Conservation (phyloP, 225 moss, liverwort and hornwort species). For the Physcomitrellopsis africana region DNA sequence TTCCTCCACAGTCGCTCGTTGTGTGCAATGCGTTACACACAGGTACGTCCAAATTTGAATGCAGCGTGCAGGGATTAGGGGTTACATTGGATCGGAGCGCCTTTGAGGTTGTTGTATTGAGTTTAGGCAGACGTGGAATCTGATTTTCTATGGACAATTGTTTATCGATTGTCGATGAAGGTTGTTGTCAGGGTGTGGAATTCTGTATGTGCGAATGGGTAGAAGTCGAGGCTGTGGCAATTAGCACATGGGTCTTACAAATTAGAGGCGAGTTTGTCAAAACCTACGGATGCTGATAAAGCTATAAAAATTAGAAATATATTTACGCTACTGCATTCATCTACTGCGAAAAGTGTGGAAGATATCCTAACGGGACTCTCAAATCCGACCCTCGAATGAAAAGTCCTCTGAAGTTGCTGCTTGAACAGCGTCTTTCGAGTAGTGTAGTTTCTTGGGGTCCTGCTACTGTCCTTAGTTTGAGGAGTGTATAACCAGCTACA, state of each 20-base stretch:
- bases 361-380: no score
- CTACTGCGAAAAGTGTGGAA: background rate
- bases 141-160: background rate
- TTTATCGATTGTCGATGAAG: background rate
- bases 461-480: no score
- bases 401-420: no score
- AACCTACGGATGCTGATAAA: background rate
- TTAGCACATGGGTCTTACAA: background rate
- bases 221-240: conserved; percentile 6
- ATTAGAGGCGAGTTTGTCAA: background rate
- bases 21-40: background rate
- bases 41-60: background rate
- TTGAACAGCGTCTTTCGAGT: no score
- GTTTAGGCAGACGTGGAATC: background rate
- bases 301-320: background rate
- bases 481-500: no score
- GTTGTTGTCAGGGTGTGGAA: background rate
- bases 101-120: background rate
- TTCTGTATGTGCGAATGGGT: background rate
- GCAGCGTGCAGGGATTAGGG: background rate
- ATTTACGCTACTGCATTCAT: background rate
- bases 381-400: no score
- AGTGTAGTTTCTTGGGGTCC: no score
- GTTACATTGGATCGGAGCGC: background rate
- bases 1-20: background rate